Evolutionary conservation across 495 filamentous ascomycete species (phyloP), one percentile per base, ranked within the genome.

Genomic region (Terfezia claveryi): DNA sequence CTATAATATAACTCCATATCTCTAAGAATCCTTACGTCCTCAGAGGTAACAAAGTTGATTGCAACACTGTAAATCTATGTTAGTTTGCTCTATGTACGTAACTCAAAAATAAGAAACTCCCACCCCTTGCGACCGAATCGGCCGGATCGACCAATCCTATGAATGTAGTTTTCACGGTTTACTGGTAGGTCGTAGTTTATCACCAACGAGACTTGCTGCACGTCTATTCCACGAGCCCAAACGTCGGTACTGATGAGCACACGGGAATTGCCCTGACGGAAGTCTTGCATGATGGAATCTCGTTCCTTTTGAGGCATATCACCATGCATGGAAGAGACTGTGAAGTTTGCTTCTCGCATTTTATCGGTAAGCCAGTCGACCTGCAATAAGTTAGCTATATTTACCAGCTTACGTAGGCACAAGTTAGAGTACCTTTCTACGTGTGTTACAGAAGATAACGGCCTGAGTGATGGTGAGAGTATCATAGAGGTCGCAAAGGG

Each of bases 131-230:
- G 85, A 69, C 91, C 91, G 74, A 98, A 98, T 76, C 91, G 86
- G 71, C 91, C 91, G 70, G 87, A 86, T 76, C 91, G 87, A 76
- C 91, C 91, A 67, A 98, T 98, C 64, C 91, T 82, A 74, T 98
- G 91, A 72, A 98, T 98, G 82, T 98, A 98, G 78, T 98, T 98
- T 74, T 98, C 91, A 67, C 91, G 86, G 76, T 98, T 98, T 70
- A 85, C 84, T 55, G 91, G 91, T 16, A 98, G 76, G 70, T 98
- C 91, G 73, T 98, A 98, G 78, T 98, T 98, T 79, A 98, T 98
- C 73, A 98, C 91, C 67, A 98, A 77, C 58, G 88, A 94, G 54
- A 98, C 91, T 72, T 98, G 91, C 74, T 98, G 91, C 59, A 98
- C 91, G 71, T 98, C 91, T 72, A 98, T 98, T 79, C 91, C 91